Evolutionary conservation across 2,329 filamentous ascomycete genomes (phyloP), one percentile per base, ranked within the genome.

Genomic region (Sporothrix inflata): DNA sequence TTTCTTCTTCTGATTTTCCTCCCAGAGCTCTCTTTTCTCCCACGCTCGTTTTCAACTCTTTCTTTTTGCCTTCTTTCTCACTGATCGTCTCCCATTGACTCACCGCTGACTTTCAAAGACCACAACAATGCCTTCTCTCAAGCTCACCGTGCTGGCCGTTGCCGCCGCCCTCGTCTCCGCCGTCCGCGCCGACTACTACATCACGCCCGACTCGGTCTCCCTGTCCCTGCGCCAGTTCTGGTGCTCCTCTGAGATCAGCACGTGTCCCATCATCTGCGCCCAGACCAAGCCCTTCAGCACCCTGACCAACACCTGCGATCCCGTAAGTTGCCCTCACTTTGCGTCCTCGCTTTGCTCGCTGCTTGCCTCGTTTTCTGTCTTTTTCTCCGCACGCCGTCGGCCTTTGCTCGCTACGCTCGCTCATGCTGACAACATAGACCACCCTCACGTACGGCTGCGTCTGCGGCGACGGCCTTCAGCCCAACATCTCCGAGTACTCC

Each of bases 401-500:
- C 34, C n/a, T 11, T 9, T 30, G 4, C 16, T 81, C 9, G 9
- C 21, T 12, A 7, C 4, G 30, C 27, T 24, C 27, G 66, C 66
- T 42, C 30, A 24, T 8, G n/a, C 5, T 27, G 19, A 72, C 40
- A 49, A 16, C 27, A 30, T 71, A 90, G 88, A 78, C 85, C 69
- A 83, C 84, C 24, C 85, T 95, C 67, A 85, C 83, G n/a, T 95
- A 91, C 82, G 84, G 85, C 75, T 96, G 92, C 80, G 84, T 93
- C 76, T 96, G 92, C 84, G 85, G 86, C 74, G 85, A 91, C 79
- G 87, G 88, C 79, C 79, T 86, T 74, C 82, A 86, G 69, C 92
- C 92, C 76, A 94, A 94, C 82, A 82, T 93, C 66, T 89, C 90
- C 78, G 87, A 94, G 81, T 96, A 91, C 86, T 91, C 90, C 24